phyloP scores from a whole-genome alignment of 2,329 filamentous ascomycete genomes.

The Colletotrichum melonis region DNA sequence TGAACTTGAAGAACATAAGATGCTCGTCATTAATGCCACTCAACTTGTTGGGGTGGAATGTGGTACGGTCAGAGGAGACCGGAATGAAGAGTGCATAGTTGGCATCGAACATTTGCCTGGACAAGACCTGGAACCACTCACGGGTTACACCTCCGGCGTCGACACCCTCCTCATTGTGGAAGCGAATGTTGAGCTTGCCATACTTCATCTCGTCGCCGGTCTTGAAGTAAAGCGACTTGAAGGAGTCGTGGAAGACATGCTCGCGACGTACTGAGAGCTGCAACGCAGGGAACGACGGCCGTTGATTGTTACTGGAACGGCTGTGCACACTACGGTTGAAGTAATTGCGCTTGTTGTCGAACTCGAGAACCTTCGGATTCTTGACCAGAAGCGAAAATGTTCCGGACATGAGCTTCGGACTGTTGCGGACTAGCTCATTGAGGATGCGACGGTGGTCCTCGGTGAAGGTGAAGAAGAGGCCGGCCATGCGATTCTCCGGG shows the following conservation, averaged over 20 bases:
- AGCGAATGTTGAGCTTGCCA: conserved; percentile 96
- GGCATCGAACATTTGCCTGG: conserved; percentile 98
- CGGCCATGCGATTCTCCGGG: conserved; percentile 85
- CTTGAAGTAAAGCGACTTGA: conserved; percentile 98
- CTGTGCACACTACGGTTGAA: conserved; percentile 93
- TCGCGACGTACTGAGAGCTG: conserved; percentile 92
- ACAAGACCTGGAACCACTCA: conserved; percentile 99
- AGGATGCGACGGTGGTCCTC: conserved; percentile 97
- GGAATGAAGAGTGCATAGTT: conserved; percentile 97
- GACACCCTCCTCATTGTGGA: conserved; percentile 96
- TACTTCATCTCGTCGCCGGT: conserved; percentile 97
- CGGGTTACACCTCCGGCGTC: conserved; percentile 97
- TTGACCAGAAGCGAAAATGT: conserved; percentile 96
- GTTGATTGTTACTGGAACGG: conserved; percentile 73
- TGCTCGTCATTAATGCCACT: conserved; percentile 96
- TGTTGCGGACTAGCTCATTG: conserved; percentile 96
- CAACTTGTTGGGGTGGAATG: conserved; percentile 96
- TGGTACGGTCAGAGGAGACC: conserved; percentile 96
- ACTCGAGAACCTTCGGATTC: conserved; percentile 98
- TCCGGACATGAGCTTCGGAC: conserved; percentile 98
- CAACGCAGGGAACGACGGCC: conserved; percentile 77
- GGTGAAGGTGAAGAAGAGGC: conserved; percentile 95
- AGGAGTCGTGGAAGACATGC: conserved; percentile 97
- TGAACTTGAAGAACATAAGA: conserved; percentile 98
- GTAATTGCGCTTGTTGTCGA: conserved; percentile 99